Evolutionary conservation across 495 filamentous ascomycete genomes (phyloP), one percentile per base, ranked within the genome.

Genomic region (Choiromyces venosus): DNA sequence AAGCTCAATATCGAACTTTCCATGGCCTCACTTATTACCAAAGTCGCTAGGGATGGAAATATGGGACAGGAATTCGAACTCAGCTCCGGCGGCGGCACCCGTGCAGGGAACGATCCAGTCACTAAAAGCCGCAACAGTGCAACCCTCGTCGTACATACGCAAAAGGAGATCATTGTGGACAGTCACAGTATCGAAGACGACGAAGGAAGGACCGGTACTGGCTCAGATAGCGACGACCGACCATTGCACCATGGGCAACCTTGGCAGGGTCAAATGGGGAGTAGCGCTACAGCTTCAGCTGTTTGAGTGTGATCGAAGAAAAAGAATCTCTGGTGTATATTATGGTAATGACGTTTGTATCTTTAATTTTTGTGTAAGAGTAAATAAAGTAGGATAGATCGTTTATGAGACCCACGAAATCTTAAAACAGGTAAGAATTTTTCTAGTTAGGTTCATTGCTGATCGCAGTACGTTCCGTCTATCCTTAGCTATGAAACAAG

Each of bases 1-100:
- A 87, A 87, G 68, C 82, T 87, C 52, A 85, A 86, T 65, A 85
- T 87, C 79, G 86, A 87, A 52, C 83, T 87, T 79, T 82, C 82
- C 33, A 87, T 87, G 85, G 84, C 85, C 2, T 76, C 74, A 38
- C 82, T 87, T 44, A 86, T 87, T 66, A 73, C 71, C 25, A 74
- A 71, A 65, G 71, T 77, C 46, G 75, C 75, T 21, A 67, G 73
- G 14, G 71, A 73, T 36, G 71, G 71, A 29, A 69, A 73, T 7
- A 52, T 73, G 25, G 71, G 71, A 2, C 46, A 56, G 7, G 69
- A 71, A 40, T 73, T 73, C 37, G 66, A 73, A 64, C 71, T 73
- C 40, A 52, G 46, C 35, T 73, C 71, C 16, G 69, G 67, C 25
- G 37, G 67, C 19, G 68, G 69, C 29, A 71, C 69, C 10, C 39